Evolutionary conservation across 371 early-diverging fungal species (phyloP), one percentile per base, ranked within the genome.

Genomic region (Mucor circinelloides): DNA sequence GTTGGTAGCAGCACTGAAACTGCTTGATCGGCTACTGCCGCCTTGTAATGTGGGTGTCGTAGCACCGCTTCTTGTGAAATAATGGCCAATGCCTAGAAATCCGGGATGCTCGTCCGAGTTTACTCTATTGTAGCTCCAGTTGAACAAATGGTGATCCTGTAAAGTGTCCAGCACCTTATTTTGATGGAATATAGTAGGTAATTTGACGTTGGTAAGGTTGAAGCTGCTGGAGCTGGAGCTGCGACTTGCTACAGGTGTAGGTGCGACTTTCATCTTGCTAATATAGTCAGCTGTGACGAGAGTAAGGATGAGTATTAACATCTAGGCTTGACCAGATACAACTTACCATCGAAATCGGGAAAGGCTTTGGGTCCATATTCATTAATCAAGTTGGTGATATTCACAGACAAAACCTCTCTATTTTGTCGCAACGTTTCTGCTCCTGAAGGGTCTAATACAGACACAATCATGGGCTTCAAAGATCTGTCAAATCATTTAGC

Each of bases 301-400:
- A 60, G 15, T n/a, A n/a, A n/a, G n/a, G n/a, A n/a, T n/a, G n/a
- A n/a, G n/a, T n/a, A n/a, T n/a, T n/a, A n/a, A n/a, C n/a, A n/a
- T n/a, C n/a, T n/a, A n/a, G n/a, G n/a, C n/a, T n/a, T n/a, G n/a
- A n/a, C n/a, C n/a, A n/a, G n/a, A n/a, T n/a, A 31, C 6, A 13
- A 0, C 34, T 59, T 74, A 77, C 77, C 80, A 66, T 90, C 88
- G 71, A 92, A 91, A 70, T 92, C 91, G 6, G 90, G 89, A 66
- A 89, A 94, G 46, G 93, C 83, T 69, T 91, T 86, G 6, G 96
- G 95, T 1, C 93, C 96, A 15, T 94, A 86, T 59, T 95, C 95
- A 50, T 92, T 90, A 59, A 97, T 90, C 23, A 93, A 70, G 9
- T 83, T 83, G 9, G 90, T 93, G 60, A 97, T 89, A 42, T 89